Percentiles rank a stretch among this genome's conserved stretches.
Conservation (phyloP, 2,329 filamentous ascomycete genomes). For the Diaporthe batatas region DNA sequence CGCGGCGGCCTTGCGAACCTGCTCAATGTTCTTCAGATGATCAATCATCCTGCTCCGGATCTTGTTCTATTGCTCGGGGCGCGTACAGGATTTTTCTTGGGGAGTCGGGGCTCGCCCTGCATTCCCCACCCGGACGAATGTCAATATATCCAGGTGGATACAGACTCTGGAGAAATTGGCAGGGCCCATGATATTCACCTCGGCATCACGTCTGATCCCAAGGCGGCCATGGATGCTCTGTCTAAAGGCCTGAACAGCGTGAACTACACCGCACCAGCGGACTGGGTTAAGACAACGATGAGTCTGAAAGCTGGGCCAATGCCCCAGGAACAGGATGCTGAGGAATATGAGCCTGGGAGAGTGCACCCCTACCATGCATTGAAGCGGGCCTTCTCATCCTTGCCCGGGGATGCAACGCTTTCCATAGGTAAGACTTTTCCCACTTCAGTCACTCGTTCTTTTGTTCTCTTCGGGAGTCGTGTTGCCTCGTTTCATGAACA, state of each 20-base stretch:
- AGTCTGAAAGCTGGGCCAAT: slow-evolving; percentile 18
- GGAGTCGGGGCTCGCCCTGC: slow-evolving; percentile 19
- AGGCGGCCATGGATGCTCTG: slow-evolving; percentile 17
- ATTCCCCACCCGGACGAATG: slow-evolving; percentile 2
- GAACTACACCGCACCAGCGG: slow-evolving; percentile 9
- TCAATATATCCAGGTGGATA: slow-evolving; percentile 33
- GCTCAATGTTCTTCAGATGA: not conserved
- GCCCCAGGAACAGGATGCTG: slow-evolving; percentile 21
- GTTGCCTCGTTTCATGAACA: not conserved
- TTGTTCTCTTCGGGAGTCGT: not conserved
- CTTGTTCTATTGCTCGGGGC: slow-evolving; percentile 28
- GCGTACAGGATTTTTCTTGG: slow-evolving; percentile 31
- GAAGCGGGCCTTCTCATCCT: slow-evolving; percentile 14
- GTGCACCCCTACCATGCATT: slow-evolving; percentile 33
- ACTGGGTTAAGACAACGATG: slow-evolving; percentile 26
- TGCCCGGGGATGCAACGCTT: slow-evolving; percentile 52
- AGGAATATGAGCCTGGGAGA: slow-evolving; percentile 20
- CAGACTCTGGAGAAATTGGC: slow-evolving; percentile 31
- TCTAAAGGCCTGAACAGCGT: not conserved
- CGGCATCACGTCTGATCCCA: slow-evolving; percentile 30
- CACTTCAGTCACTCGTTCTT: too few relatives aligned
- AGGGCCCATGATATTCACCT: slow-evolving; percentile 19
- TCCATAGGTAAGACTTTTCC: slow-evolving; percentile 16
- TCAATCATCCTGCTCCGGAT: slow-evolving; percentile 14
- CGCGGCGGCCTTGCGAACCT: slow-evolving; percentile 15